phyloP scores from a whole-genome alignment of 129 eudicot genomes.

The Arctium minus region DNA sequence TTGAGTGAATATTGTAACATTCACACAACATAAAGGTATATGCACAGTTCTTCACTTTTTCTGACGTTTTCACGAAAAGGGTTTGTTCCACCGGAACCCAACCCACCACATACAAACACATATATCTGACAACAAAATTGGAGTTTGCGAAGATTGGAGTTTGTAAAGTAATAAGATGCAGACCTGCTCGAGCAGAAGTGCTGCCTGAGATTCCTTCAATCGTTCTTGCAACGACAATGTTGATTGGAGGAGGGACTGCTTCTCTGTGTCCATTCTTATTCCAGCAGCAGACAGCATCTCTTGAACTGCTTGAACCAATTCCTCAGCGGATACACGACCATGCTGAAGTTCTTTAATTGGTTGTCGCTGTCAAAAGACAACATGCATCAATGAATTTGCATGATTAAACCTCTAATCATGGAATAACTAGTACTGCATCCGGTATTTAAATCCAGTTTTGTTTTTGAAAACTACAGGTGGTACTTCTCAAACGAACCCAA shows the following conservation, averaged over 20 bases:
- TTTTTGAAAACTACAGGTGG: not conserved
- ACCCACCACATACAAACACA: not conserved
- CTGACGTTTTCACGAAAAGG: not conserved
- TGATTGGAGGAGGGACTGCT: slow-evolving; percentile 67
- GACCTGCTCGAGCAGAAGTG: slow-evolving; percentile 95
- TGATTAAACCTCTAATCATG: not conserved
- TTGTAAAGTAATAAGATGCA: not conserved
- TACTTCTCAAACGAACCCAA: not conserved
- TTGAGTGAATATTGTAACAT: no score
- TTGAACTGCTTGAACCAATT: slow-evolving; percentile 94
- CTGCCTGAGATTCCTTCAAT: slow-evolving; percentile 82
- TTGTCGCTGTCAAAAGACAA: slow-evolving; percentile 31
- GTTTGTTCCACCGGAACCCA: not conserved
- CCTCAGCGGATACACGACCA: slow-evolving; percentile 89
- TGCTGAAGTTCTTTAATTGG: slow-evolving; percentile 69
- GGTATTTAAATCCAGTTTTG: not conserved
- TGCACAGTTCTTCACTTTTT: no score
- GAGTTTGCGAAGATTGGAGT: not conserved
- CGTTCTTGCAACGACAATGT: slow-evolving; percentile 86
- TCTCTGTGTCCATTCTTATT: slow-evolving; percentile 79
- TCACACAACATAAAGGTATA: not conserved
- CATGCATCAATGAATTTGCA: not conserved
- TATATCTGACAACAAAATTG: not conserved
- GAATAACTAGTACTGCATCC: not conserved
- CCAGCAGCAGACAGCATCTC: slow-evolving; percentile 99